phyloP scores from a whole-genome alignment of 352 stramenopile genomes.

The Pythium grandisporangium region DNA sequence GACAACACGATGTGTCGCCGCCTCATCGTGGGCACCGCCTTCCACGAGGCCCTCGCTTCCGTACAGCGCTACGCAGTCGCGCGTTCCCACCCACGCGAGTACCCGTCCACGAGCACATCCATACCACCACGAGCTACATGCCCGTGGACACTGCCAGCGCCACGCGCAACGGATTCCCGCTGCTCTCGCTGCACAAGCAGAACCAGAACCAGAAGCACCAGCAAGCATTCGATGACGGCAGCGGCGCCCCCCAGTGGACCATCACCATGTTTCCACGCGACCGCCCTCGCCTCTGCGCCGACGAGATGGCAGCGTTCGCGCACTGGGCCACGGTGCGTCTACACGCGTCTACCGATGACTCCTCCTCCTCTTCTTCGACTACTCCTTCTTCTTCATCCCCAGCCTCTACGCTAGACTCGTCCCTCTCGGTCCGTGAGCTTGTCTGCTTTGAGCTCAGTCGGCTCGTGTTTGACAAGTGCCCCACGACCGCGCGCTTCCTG shows the following conservation, averaged over 20 bases:
- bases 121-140: conserved; percentile 17
- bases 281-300: conserved; percentile 17
- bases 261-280: conserved; percentile 32
- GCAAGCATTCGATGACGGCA: no score
- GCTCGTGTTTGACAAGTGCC: conserved; percentile 47
- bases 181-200: conserved; percentile 14
- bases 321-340: no score
- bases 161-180: conserved; percentile 4
- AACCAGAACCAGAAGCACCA: no score
- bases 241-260: conserved; percentile 15
- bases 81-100: conserved; percentile 32
- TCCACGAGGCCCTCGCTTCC: conserved; percentile 16
- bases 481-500: conserved; percentile 39
- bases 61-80: conserved; percentile 22
- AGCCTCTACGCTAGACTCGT: no score
- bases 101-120: conserved; percentile 16
- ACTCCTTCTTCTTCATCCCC: no score
- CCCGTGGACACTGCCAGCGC: conserved; percentile 28
- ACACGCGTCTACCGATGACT: no score
- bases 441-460: conserved; percentile 35
- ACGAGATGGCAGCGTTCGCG: conserved; percentile 17
- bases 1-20: neutral
- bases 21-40: neutral
- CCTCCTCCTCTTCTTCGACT: no score
- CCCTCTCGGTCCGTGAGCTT: no score